Percentiles rank a stretch among this genome's conserved stretches.
These are phyloP conservation scores for Musa acuminata DNA, from an alignment of 176 grass and related monocot genomes.

Conservation along the genomic window DNA sequence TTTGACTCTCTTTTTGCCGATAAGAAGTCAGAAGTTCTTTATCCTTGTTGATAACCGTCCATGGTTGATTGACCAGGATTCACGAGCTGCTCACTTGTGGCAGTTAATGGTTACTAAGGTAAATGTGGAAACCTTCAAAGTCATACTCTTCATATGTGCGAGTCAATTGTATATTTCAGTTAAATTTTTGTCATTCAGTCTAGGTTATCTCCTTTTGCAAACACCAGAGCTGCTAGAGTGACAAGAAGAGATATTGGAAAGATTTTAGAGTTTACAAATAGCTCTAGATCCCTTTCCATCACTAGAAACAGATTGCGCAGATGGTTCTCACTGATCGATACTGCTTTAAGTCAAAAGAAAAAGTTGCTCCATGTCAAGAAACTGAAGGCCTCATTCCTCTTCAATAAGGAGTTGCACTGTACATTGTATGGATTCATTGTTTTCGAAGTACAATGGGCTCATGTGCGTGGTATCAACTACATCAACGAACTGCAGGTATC, in stretches of 20 bases:
- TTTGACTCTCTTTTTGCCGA: slow-evolving; percentile 70
- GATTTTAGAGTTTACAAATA: slow-evolving; percentile 41
- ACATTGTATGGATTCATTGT: slow-evolving; percentile 94
- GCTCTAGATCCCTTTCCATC: slow-evolving; percentile 32
- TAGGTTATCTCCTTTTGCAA: slow-evolving; percentile 79
- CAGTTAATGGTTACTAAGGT: slow-evolving; percentile 98
- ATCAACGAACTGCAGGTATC: slow-evolving; percentile 94
- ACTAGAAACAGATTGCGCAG: slow-evolving; percentile 37
- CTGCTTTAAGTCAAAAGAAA: slow-evolving; percentile 65
- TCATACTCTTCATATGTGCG: neutral
- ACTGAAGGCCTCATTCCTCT: slow-evolving; percentile 56
- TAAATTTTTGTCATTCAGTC: slow-evolving; percentile 45
- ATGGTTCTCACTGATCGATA: slow-evolving; percentile 87
- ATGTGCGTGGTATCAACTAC: slow-evolving; percentile 89
- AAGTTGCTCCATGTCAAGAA: slow-evolving; percentile 65
- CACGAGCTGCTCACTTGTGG: slow-evolving; percentile 77
- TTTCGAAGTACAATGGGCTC: slow-evolving; percentile 79
- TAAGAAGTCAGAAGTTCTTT: slow-evolving; percentile 55
- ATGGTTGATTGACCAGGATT: slow-evolving; percentile 72
- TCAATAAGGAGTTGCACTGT: slow-evolving; percentile 75
- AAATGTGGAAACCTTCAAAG: slow-evolving; percentile 12
- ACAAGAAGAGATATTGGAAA: slow-evolving; percentile 40
- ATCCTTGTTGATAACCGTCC: slow-evolving; percentile 81
- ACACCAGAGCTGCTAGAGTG: slow-evolving; percentile 56
- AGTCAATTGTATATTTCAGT: slow-evolving; percentile 6